These are phyloP conservation scores for Acorus gramineus DNA, from an alignment of 106 monocot genomes.

Conservation along the genomic window DNA sequence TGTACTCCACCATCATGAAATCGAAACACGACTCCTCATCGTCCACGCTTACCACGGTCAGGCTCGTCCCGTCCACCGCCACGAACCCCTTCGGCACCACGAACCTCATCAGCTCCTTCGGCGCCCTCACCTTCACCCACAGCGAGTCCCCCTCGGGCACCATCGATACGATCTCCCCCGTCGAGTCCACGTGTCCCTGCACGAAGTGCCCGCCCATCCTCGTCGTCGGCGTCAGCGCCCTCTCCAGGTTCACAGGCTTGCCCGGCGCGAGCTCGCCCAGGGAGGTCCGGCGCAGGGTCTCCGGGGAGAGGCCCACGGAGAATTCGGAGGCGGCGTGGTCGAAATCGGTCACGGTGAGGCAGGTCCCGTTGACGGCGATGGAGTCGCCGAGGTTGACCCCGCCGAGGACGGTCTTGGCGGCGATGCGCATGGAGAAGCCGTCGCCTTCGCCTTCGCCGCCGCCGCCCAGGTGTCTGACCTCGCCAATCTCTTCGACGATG, in stretches of 20 bases:
- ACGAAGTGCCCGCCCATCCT: slow-evolving; percentile 98
- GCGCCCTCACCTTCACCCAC: slow-evolving; percentile 68
- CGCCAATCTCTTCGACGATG: slow-evolving; percentile 87
- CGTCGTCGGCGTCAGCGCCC: slow-evolving; percentile 55
- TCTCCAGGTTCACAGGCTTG: slow-evolving; percentile 68
- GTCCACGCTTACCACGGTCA: slow-evolving; percentile 79
- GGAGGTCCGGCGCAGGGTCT: slow-evolving; percentile 73
- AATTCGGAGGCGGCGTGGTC: slow-evolving; percentile 27
- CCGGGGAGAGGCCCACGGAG: slow-evolving; percentile 79
- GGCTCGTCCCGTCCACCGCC: slow-evolving; percentile 76
- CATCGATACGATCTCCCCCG: slow-evolving; percentile 68
- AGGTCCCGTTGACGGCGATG: slow-evolving; percentile 83
- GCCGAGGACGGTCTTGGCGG: slow-evolving; percentile 42
- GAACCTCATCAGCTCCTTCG: slow-evolving; percentile 46
- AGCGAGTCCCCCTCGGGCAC: slow-evolving; percentile 69
- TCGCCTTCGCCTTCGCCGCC: slow-evolving; percentile 6
- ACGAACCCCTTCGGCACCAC: slow-evolving; percentile 89
- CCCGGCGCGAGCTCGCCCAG: slow-evolving; percentile 42
- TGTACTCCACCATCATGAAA: slow-evolving; percentile 92
- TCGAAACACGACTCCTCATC: slow-evolving; percentile 80
- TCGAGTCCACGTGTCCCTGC: slow-evolving; percentile 87
- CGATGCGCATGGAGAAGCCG: slow-evolving; percentile 51
- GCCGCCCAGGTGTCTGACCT: slow-evolving; percentile 41
- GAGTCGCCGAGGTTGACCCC: slow-evolving; percentile 75
- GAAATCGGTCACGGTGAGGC: slow-evolving; percentile 78